Evolutionary conservation across 1,139 yeast genomes (phyloP), one percentile per base, ranked within the genome.

Genomic region (Yamadazyma atmosphaerica): DNA sequence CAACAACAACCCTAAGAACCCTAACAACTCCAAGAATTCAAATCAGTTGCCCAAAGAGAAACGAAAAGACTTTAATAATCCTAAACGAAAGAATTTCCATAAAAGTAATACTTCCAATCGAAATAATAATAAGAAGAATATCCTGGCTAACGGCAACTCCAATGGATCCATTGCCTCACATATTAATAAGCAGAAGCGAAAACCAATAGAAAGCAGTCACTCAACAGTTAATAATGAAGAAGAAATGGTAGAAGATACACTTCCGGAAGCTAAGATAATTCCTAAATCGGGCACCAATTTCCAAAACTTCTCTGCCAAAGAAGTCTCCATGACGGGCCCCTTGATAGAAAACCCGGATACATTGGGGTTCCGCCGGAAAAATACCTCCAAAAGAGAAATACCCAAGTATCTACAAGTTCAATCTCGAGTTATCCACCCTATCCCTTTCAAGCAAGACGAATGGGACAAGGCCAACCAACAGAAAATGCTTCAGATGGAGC

Each of bases 391-490:
- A n/a, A 44, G 76, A 31, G 63, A 68, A 15, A 45, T 58, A 1
- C 76, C 77, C 11, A 62, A 63, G 38, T 71, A 61, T 45, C 53
- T 71, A 34, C 47, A 63, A 30, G 53, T 57, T 2, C 77, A 71
- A 43, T 63, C 73, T 1, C 52, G 76, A 34, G 52, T 63, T 15
- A 55, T 72, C 26, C 52, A 49, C 23, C 66, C 74, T 0, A 67
- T 70, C 0, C 52, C 55, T 2, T 67, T 68, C 40, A 42, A 40
- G 8, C 74, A 60, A 40, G 55, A 69, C 45, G 52, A 50, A 1
- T 72, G 77, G 77, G 77, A 72, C 46, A 58, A 47, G 36, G 51
- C 55, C 21, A 72, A 72, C 50, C 78, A 72, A 45, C 56, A 52
- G 9, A 61, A 56, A 33, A 71, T 72, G 77, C 48, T 52, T 7